phyloP scores from a whole-genome alignment of 257 asterid genomes.

The Solanum chaucha region DNA sequence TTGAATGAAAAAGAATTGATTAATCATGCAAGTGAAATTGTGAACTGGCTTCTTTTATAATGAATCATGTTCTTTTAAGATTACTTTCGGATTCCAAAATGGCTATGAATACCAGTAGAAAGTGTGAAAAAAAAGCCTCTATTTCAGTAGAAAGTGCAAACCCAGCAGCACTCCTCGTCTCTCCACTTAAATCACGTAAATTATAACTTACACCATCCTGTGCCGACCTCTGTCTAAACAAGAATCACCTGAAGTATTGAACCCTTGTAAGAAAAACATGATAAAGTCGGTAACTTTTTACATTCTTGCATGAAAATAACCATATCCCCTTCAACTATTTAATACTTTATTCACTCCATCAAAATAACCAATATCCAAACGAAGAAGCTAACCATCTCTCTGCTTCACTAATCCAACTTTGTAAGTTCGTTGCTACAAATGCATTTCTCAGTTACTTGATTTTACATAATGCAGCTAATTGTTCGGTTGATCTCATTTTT shows the following conservation, averaged over 20 bases:
- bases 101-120: not conserved
- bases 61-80: not conserved
- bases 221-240: not conserved
- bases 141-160: not conserved
- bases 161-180: not conserved
- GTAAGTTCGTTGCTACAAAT: not conserved
- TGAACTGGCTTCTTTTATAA: not conserved
- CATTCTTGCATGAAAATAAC: not conserved
- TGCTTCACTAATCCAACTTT: not conserved
- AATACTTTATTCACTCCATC: not conserved
- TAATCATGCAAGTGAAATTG: not conserved
- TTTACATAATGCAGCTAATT: not conserved
- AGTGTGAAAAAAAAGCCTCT: not conserved
- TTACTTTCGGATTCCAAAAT: not conserved
- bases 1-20: not conserved
- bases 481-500: not conserved
- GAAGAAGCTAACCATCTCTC: not conserved
- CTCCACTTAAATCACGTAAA: not conserved
- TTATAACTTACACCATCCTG: not conserved
- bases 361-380: not conserved
- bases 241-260: not conserved
- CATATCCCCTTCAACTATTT: not conserved
- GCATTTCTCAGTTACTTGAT: not conserved
- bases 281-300: not conserved
- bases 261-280: not conserved